A percentile compares a stretch with the other conserved stretches of the same genome.
Evolutionary conservation across 2,329 filamentous ascomycete genomes (phyloP).

Genomic region (Fusarium staphyleae): DNA sequence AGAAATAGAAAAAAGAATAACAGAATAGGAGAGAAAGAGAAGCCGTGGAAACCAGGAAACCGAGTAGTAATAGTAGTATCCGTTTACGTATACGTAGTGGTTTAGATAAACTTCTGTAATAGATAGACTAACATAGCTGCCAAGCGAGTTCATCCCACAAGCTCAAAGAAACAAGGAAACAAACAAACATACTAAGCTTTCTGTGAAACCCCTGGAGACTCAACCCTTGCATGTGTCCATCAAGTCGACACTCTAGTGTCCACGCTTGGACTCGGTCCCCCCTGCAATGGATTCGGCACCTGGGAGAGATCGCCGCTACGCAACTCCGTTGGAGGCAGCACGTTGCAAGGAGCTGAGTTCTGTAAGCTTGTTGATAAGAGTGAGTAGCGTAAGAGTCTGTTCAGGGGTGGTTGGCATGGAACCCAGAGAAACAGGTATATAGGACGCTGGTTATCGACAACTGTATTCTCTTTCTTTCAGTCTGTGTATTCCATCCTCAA

Average conservation of each 20-base stretch:
- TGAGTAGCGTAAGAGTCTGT: too few species aligned
- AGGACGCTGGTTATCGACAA: neutral
- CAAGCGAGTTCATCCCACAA: neutral
- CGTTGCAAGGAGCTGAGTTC: neutral
- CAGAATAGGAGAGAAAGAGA: too few species aligned
- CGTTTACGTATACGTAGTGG: too few species aligned
- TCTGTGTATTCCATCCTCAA: neutral
- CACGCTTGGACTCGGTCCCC: neutral
- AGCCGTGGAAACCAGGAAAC: too few species aligned
- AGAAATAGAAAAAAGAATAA: too few species aligned
- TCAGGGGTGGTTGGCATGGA: too few species aligned
- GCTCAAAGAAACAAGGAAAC: neutral
- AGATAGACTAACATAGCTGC: too few species aligned
- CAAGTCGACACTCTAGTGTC: constrained; percentile 18
- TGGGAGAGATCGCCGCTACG: neutral
- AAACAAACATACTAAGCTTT: constrained; percentile 11
- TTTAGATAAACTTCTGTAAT: too few species aligned
- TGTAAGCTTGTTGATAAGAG: neutral
- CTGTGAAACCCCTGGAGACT: neutral
- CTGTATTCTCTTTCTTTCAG: neutral
- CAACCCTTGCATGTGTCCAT: constrained; percentile 9
- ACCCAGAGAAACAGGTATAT: constrained; percentile 14
- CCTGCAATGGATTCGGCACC: neutral
- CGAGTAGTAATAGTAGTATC: too few species aligned
- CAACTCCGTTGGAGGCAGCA: neutral